Conservation (phyloP, 2,329 filamentous ascomycete species). For the Aspergillus sp. region DNA sequence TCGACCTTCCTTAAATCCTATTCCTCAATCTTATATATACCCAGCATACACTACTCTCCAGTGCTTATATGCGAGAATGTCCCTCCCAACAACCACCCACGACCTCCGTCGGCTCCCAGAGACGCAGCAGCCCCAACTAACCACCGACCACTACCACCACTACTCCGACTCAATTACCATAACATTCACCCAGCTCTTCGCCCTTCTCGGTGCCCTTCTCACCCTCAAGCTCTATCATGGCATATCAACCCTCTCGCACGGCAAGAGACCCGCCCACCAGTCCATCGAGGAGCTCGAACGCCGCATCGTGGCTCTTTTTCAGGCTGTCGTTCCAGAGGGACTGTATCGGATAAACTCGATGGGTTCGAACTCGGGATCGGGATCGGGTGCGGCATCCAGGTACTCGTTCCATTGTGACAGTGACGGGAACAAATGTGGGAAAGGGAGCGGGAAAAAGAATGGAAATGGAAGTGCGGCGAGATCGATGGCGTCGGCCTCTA, state of each 20-base stretch:
- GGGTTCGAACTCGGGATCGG: background rate
- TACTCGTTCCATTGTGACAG: too few relatives aligned
- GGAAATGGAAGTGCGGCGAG: too few relatives aligned
- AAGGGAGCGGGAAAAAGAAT: too few relatives aligned
- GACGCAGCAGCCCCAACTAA: background rate
- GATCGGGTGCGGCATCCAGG: too few relatives aligned
- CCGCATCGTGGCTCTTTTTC: conserved; percentile 14
- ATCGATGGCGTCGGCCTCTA: too few relatives aligned
- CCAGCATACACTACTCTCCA: background rate
- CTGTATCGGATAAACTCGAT: background rate
- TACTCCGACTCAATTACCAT: background rate
- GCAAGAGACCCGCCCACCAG: conserved; percentile 4
- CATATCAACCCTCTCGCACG: background rate
- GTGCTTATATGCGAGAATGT: background rate
- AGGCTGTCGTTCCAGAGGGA: conserved; percentile 10
- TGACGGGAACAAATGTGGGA: too few relatives aligned
- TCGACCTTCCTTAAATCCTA: background rate
- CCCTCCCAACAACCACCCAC: conserved; percentile 5
- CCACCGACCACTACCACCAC: background rate
- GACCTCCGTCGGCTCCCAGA: background rate
- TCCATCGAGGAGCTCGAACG: conserved; percentile 18
- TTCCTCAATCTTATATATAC: background rate
- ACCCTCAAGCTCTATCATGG: background rate
- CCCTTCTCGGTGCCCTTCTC: background rate
- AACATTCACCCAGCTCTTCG: background rate